Evolutionary conservation across 495 filamentous ascomycete genomes (phyloP), one percentile per base, ranked within the genome.

Genomic region (Venustampulla echinocandica): DNA sequence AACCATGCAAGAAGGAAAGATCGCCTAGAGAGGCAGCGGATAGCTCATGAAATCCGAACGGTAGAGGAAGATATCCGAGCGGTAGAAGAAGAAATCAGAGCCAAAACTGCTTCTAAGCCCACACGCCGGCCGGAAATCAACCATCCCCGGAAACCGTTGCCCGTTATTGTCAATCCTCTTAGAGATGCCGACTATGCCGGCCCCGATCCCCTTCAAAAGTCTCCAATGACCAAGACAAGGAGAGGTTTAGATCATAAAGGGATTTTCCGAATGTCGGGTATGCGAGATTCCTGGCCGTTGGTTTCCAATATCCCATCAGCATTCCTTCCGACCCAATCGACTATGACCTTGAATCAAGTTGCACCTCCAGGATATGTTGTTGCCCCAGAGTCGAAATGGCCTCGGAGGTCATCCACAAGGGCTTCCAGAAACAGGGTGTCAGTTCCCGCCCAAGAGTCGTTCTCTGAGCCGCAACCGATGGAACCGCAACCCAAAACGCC

Each of bases 1-100:
- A 50, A 69, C 22, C 67, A 64, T 61, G 54, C 69, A 21, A 64
- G 67, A 50, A 57, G 61, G 22, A 66, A 67, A 39, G 66, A 71
- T 23, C 60, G 64, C 3, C 62, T 62, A n/a, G 35, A 42, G 14
- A 42, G 17, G 28, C 13, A 32, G 18, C 36, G 25, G 10, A 17
- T 18, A 27, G n/a, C 24, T 1, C 33, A 38, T 13, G 32, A 37
- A 15, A 18, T 37, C 17, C 34, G 15, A 18, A 15, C 9, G 5
- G 15, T 5, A 18, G 34, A 37, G 15, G 34, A 37, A 37, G 34
- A 37, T 17, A 10, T 10, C 15, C 9, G 17, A 18, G 34, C 10
- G 6, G 15, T 5, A 37, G 34, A 11, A 6, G 10, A 11, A 37
- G 9, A 10, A 5, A 10, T 37, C 34, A 37, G 15, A 11, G 34